Evolutionary conservation across 768 basidiomycete genomes (phyloP).

Genomic region (Glaciozyma antarctica): DNA sequence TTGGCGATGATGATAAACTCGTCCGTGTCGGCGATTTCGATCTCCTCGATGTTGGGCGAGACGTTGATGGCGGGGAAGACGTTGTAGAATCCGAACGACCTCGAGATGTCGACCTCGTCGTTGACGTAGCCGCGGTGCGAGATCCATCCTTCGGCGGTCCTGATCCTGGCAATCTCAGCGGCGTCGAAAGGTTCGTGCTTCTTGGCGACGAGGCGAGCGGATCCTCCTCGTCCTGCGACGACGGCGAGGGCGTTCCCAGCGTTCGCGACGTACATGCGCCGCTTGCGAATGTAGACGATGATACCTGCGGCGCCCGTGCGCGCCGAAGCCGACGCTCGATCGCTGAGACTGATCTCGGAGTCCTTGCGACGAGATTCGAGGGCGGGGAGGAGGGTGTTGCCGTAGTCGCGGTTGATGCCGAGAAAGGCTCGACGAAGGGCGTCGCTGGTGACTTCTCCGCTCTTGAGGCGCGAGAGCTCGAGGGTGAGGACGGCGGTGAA

Average conservation of each 20-base stretch:
- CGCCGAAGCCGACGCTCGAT: slow-evolving; percentile 38
- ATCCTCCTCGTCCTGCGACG: slow-evolving; percentile 47
- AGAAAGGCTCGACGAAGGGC: slow-evolving; percentile 82
- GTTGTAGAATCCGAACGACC: slow-evolving; percentile 87
- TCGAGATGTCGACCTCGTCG: slow-evolving; percentile 81
- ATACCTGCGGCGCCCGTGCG: slow-evolving; percentile 72
- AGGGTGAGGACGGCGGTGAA: slow-evolving; percentile 56
- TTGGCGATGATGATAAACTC: slow-evolving; percentile 96
- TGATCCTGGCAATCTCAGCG: slow-evolving; percentile 73
- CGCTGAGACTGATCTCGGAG: slow-evolving; percentile 25
- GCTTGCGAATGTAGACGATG: slow-evolving; percentile 70
- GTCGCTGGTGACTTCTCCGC: slow-evolving; percentile 54
- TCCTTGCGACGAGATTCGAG: slow-evolving; percentile 28
- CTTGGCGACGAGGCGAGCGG: slow-evolving; percentile 61
- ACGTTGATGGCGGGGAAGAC: slow-evolving; percentile 84
- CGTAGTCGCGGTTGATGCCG: slow-evolving; percentile 68
- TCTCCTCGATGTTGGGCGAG: slow-evolving; percentile 62
- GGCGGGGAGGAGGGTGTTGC: slow-evolving; percentile 49
- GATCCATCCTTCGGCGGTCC: slow-evolving; percentile 86
- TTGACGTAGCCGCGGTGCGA: slow-evolving; percentile 83
- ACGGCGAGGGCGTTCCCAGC: slow-evolving; percentile 81
- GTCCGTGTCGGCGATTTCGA: slow-evolving; percentile 68
- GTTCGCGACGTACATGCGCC: slow-evolving; percentile 79
- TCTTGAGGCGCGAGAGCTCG: slow-evolving; percentile 50
- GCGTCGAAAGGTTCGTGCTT: slow-evolving; percentile 86